Base-by-base conservation (phyloP, 148 eudicot genomes). In the Bassia scoparia region DNA sequence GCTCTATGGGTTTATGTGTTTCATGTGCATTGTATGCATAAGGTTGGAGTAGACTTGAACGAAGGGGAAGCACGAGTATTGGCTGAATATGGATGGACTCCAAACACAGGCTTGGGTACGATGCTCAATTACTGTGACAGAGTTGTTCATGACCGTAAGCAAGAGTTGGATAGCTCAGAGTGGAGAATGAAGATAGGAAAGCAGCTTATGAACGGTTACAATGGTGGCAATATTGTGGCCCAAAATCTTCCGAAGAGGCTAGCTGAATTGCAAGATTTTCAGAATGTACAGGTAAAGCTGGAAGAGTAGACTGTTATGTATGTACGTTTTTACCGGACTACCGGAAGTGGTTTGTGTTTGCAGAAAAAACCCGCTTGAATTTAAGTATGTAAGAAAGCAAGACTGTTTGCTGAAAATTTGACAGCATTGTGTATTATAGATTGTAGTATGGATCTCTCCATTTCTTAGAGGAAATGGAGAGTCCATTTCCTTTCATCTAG, bases 91-190 rank as follows among this genome's bases (percentile, higher is more conserved):
- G 99, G 99, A 29, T 96, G 99, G 99, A 69, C 75, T 13, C 99
- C 92, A 48, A 84, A 90, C 73, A 90, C 82, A 44, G 99, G 99
- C 34, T 77, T 96, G 66, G 99, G 90, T 66, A 88, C 97, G 44
- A 90, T 96, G 97, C 86, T 96, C 65, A 92, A 90, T 75, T 96
- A 88, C 75, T 82, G 90, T 50, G 99, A 92, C 66, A 85, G 99
- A 78, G 97, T 96, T 52, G 77, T 86, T 70, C 99, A 96, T 75
- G 99, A 96, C 75, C 81, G 86, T 34, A 88, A 80, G 79, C 85
- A 80, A 29, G 96, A 88, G 82, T 80, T 61, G 61, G 85, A 86
- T 63, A 85, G 83, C 69, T 81, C 88, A 11, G 99, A 96, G 50
- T 96, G 99, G 99, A 86, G 83, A 74, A 83, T 87, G 16, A 96